A percentile compares a stretch with the other conserved stretches of the same genome.
Evolutionary conservation across 306 rosid genomes (phyloP).

Genomic region (Comarum palustre): DNA sequence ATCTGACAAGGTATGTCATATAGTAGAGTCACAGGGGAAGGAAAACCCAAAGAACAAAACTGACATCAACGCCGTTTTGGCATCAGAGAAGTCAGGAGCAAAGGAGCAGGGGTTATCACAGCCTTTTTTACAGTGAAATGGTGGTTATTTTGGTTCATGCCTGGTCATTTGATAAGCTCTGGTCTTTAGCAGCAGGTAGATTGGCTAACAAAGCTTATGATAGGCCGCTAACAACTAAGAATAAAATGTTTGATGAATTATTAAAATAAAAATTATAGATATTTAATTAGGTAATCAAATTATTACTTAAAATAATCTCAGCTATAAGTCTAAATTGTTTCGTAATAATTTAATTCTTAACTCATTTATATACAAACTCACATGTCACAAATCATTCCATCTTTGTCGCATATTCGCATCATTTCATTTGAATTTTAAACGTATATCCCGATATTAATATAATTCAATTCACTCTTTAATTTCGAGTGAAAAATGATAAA

Average conservation of each 20-base stretch:
- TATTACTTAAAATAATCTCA: too few species aligned
- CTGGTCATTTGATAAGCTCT: background rate
- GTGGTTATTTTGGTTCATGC: background rate
- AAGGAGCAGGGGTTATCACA: background rate
- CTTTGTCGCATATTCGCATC: too few species aligned
- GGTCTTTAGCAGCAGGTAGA: background rate
- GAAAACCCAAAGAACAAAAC: conserved; percentile 1
- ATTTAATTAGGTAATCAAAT: too few species aligned
- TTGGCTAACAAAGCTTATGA: background rate
- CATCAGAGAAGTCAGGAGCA: background rate
- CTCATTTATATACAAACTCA: background rate
- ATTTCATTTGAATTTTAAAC: too few species aligned
- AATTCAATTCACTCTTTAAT: too few species aligned
- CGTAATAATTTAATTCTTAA: too few species aligned
- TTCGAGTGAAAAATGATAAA: too few species aligned
- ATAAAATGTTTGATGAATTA: background rate
- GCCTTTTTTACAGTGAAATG: background rate
- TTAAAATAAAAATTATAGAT: too few species aligned
- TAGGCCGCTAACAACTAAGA: rapidly evolving
- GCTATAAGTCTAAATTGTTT: too few species aligned
- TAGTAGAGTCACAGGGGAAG: background rate
- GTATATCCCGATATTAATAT: background rate
- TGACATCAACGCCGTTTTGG: conserved; percentile 29
- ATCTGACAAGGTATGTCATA: conserved; percentile 23
- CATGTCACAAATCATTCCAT: too few species aligned